Conservation (phyloP, 768 basidiomycete genomes). For the Pleurotus pulmonarius region DNA sequence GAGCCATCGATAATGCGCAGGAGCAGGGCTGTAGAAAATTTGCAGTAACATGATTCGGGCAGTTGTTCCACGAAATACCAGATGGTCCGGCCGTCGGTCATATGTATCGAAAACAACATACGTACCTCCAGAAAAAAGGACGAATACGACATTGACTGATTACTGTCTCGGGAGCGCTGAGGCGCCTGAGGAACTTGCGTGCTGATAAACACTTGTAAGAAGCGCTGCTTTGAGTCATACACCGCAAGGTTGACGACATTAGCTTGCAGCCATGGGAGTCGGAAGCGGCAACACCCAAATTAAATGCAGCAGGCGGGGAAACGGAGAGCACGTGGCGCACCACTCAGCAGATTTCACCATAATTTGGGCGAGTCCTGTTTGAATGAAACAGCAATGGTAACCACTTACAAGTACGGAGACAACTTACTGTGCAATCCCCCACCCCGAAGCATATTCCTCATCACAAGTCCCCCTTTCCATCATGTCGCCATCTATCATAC, state of each 20-base stretch:
- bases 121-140: not conserved
- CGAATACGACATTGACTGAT: no score
- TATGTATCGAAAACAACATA: not conserved
- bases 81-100: not conserved
- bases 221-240: not conserved
- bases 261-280: no score
- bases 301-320: not conserved
- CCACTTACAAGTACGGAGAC: not conserved
- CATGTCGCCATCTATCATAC: conserved; percentile 4
- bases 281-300: not conserved
- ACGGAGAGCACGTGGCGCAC: not conserved
- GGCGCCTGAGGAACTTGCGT: not conserved
- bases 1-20: not conserved
- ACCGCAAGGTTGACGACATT: no score
- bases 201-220: not conserved
- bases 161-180: not conserved
- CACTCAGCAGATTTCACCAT: conserved; percentile 5
- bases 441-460: no score
- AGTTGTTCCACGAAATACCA: not conserved
- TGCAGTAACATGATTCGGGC: not conserved
- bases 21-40: not conserved
- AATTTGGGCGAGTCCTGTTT: not conserved
- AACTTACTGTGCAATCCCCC: not conserved
- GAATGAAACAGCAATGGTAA: not conserved
- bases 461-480: not conserved